These are phyloP conservation scores for Cryptosporidium canis DNA, from an alignment of 169 alveolate genomes.

Conservation along the genomic window DNA sequence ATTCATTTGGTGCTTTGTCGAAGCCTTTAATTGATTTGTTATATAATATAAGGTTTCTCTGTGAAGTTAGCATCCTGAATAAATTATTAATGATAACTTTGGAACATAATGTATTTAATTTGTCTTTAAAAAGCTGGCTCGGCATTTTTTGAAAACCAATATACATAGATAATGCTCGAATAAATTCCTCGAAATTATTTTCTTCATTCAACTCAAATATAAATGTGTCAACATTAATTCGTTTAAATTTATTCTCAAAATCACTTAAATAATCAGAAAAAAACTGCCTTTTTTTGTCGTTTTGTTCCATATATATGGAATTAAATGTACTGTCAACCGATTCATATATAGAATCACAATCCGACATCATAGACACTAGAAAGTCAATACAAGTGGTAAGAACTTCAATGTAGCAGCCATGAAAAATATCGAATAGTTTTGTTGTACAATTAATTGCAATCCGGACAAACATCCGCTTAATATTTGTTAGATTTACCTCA, in stretches of 20 bases:
- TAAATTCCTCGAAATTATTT: neutral
- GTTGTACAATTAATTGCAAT: slow-evolving; percentile 11
- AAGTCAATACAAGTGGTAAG: slow-evolving; percentile 9
- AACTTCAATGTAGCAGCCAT: neutral
- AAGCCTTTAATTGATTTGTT: neutral
- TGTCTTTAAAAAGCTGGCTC: neutral
- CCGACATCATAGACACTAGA: slow-evolving; percentile 8
- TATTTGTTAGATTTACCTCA: neutral
- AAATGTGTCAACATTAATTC: neutral
- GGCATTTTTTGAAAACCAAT: neutral
- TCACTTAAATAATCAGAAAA: neutral
- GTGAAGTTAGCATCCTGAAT: neutral
- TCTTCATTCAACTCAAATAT: neutral
- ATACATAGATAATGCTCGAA: neutral
- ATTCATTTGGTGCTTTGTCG: neutral
- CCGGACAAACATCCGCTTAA: neutral
- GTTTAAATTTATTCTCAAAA: neutral
- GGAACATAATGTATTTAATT: neutral
- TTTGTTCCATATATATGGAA: neutral
- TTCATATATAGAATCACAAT: neutral
- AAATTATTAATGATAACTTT: neutral
- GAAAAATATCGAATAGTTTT: neutral
- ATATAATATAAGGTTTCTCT: neutral
- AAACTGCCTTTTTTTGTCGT: neutral
- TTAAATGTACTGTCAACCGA: neutral